phyloP scores from a whole-genome alignment of 805 yeast species.

The Barnettozyma vustinii region DNA sequence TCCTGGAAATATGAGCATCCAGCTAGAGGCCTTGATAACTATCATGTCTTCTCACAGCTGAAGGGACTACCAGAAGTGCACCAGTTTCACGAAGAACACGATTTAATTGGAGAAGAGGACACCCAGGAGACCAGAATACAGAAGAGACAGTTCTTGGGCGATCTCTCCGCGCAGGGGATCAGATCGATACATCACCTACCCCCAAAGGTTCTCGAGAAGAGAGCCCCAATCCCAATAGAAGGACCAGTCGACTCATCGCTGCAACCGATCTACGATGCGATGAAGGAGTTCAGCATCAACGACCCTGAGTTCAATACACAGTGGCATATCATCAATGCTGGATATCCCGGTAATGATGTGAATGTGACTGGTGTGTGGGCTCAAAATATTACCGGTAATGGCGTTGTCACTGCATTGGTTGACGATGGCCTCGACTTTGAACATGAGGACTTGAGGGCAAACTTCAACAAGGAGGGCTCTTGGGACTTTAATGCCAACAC shows the following conservation, averaged over 20 bases:
- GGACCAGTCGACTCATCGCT: slow-evolving; percentile 47
- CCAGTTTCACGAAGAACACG: slow-evolving; percentile 11
- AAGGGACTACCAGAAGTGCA: slow-evolving; percentile 21
- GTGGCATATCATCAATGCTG: slow-evolving; percentile 86
- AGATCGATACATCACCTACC: slow-evolving; percentile 50
- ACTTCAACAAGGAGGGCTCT: slow-evolving; percentile 74
- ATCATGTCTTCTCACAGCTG: slow-evolving; percentile 59
- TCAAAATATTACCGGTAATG: slow-evolving; percentile 73
- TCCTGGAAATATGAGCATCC: slow-evolving; percentile 58
- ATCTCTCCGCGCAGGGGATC: slow-evolving; percentile 25
- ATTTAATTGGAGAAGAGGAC: slow-evolving; percentile 7
- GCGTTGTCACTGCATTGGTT: slow-evolving; percentile 79
- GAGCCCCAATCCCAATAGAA: slow-evolving; percentile 52
- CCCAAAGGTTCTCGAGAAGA: slow-evolving; percentile 45
- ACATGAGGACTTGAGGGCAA: slow-evolving; percentile 62
- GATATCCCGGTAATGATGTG: slow-evolving; percentile 74
- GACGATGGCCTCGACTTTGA: slow-evolving; percentile 93
- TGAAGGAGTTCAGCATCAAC: slow-evolving; percentile 50
- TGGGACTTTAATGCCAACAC: slow-evolving; percentile 87
- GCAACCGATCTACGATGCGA: slow-evolving; percentile 40
- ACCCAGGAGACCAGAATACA: slow-evolving; percentile 7
- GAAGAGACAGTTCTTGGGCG: slow-evolving; percentile 15
- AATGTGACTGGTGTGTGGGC: slow-evolving; percentile 85
- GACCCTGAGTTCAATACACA: slow-evolving; percentile 84
- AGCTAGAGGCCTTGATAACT: slow-evolving; percentile 53